Evolutionary conservation across 495 filamentous ascomycete species (phyloP), one percentile per base, ranked within the genome.

Genomic region (Staphylotrichum longicolle): DNA sequence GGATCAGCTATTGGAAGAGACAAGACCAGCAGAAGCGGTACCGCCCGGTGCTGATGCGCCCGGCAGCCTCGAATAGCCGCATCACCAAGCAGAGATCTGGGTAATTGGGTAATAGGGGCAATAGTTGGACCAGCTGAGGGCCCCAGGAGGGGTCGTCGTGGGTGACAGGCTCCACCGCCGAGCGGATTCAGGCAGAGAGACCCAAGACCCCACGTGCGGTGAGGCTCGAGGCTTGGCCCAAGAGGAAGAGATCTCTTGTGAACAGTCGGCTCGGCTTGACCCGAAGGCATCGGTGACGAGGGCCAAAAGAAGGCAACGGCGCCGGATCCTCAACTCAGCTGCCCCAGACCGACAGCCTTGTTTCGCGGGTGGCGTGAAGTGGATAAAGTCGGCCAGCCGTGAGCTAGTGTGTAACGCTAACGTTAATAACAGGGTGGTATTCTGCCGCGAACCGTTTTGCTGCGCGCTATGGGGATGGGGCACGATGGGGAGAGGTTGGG

Each of bases 301-400:
- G 6, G 5, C 37, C 6, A 37, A 39, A 39, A 39, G 50, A 54
- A 32, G 35, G 35, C 50, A 40, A 53, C n/a, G 14, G 32, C 14
- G 50, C 35, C 14, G 35, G 50, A 53, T 40, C 20, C 54, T 37
- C 41, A 33, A 27, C 9, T 34, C 54, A 44, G 40, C 54, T 54
- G 20, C 39, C 20, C 52, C 10, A 33, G 20, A n/a, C 10, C 34
- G 9, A 39, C 35, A 20, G 54, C 54, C 54, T 56, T 30, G 54
- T 49, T 48, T 49, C 10, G 32, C 33, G 9, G 32, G 20, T 53
- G 58, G 58, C 51, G 45, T 15, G 34, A 61, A 61, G 52, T 56
- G 52, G 59, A 55, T 61, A 61, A 56, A 55, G 20, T 48, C 52
- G 7, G 55, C 30, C 44, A 30, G 42, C 32, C 27, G 14, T 33